Evolutionary conservation across 345 rosid genomes (phyloP), one percentile per base, ranked within the genome.

Genomic region (Linum lewisii): DNA sequence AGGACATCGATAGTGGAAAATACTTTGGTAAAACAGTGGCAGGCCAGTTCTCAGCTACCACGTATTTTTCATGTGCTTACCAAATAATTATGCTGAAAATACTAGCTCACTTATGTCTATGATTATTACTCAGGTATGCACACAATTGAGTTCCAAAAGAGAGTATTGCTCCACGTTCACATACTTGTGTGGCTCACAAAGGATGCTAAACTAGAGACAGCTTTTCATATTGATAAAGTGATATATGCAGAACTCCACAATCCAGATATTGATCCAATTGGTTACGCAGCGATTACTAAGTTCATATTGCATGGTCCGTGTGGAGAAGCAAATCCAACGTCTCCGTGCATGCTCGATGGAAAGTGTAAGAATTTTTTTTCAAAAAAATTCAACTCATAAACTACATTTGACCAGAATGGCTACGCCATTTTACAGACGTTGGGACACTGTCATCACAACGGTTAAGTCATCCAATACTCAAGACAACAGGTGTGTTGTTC

Each of bases 301-400:
- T 24, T 51, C 4, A 36, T 24, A 59, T 34, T 66, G 4, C 60
- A 60, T 49, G 55, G 65, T 0, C 70, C 60, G 2, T 60, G 70
- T 60, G 55, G 64, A 0, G 23, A 3, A n/a, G 15, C 1, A 1
- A 36, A 36, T 9, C 1, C 0, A 2, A n/a, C 24, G 0, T 21
- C 54, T 1, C 9, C 60, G 9, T 60, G 64, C 32, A 60, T 66
- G 65, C 1, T 0, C 1, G 7, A 66, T 11, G 32, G 22, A 0
- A 0, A 7, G 0, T 67, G 29, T 5, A 13, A 55, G 0, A 67
- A 54, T n/a, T 1, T 4, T 1, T 60, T 60, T 11, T 24, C 15
- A 0, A 52, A 67, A 42, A 15, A 24, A 42, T 10, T 25, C 13
- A 5, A 7, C 0, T 0, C 14, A 0, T 1, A 45, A 4, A 67